Evolutionary conservation across 1,139 yeast genomes (phyloP).

Genomic region (Wickerhamomyces sp.): DNA sequence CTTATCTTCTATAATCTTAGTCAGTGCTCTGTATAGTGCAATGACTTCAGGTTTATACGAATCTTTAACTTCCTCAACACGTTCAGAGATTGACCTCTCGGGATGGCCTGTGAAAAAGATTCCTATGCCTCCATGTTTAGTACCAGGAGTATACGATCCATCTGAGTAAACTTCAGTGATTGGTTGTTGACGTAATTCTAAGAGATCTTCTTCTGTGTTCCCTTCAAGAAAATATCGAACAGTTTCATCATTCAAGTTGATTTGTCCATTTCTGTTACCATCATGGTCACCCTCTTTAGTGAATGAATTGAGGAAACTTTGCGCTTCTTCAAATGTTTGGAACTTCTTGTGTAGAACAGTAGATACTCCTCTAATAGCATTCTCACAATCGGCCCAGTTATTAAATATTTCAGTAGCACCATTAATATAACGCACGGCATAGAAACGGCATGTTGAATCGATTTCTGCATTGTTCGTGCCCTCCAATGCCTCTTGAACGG

Average conservation of each 20-base stretch:
- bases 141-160: conserved; percentile 49
- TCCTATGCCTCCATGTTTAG: conserved; percentile 57
- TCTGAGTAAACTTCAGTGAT: conserved; percentile 48
- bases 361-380: conserved; percentile 37
- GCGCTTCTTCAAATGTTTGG: conserved; percentile 32
- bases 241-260: no score
- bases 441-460: no score
- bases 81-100: conserved; percentile 46
- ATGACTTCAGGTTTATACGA: conserved; percentile 78
- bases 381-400: conserved; percentile 42
- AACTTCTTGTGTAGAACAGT: conserved; percentile 47
- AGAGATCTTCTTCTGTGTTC: conserved; percentile 3
- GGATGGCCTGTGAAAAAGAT: conserved; percentile 60
- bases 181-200: conserved; percentile 4
- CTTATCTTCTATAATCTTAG: conserved; percentile 31
- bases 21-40: conserved; percentile 58
- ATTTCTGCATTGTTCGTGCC: no score
- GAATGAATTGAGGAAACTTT: conserved; percentile 24
- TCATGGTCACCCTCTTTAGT: conserved; percentile 3
- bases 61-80: conserved; percentile 50
- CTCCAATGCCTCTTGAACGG: no score
- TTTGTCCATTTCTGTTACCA: conserved; percentile 1
- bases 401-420: conserved; percentile 31
- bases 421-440: conserved; percentile 38
- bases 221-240: conserved; percentile 3